Percentiles rank a stretch among this genome's conserved stretches.
Conservation (phyloP, 768 basidiomycete species). For the Tulasnella sp. region DNA sequence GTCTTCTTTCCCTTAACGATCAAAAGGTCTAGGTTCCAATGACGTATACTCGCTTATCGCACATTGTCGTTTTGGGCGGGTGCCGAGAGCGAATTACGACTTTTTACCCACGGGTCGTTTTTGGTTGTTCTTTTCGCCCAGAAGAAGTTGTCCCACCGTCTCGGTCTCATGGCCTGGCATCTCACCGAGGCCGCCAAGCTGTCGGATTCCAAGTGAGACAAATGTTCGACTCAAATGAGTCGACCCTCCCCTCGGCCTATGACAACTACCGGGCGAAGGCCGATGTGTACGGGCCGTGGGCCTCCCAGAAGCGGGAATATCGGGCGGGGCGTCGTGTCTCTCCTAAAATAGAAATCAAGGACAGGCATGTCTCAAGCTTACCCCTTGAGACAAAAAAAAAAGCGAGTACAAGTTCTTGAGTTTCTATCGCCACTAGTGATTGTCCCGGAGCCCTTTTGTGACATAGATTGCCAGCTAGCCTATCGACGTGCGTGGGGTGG, state of each 20-base stretch:
- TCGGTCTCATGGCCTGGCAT: not conserved
- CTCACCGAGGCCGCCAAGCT: conserved; percentile 5
- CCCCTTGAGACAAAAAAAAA: too few species aligned
- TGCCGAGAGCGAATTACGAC: too few species aligned
- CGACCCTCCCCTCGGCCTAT: not conserved
- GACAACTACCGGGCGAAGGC: not conserved
- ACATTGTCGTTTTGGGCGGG: too few species aligned
- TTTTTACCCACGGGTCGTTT: too few species aligned
- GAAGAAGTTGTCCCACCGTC: not conserved
- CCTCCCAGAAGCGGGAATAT: not conserved
- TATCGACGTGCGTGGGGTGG: too few species aligned
- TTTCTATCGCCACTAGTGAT: not conserved
- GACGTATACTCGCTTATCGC: not conserved
- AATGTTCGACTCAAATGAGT: not conserved
- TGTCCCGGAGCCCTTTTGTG: too few species aligned
- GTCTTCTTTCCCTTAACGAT: not conserved
- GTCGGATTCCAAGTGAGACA: not conserved
- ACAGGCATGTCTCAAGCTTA: too few species aligned
- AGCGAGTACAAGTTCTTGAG: not conserved
- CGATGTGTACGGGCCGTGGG: not conserved
- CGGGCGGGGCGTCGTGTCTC: too few species aligned
- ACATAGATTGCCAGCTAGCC: too few species aligned
- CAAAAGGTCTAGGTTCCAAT: not conserved
- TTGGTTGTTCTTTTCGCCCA: too few species aligned
- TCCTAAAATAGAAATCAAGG: too few species aligned